Percentiles rank a stretch among this genome's conserved stretches.
Conservation (phyloP, 805 yeast genomes). For the Priceomyces fermenticarens region DNA sequence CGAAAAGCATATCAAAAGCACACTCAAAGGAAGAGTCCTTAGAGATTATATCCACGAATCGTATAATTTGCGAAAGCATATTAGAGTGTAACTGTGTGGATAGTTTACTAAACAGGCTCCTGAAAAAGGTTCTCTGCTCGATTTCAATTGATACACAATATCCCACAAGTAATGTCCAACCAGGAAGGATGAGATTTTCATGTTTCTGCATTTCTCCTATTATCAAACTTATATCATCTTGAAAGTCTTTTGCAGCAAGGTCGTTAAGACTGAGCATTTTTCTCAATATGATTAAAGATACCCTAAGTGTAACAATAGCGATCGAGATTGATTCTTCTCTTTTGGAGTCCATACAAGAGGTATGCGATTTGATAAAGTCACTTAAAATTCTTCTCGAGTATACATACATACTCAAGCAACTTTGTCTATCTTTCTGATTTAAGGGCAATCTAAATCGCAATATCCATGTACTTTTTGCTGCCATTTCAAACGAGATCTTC, state of each 20-base stretch:
- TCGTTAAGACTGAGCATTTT: slow-evolving; percentile 3
- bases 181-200: slow-evolving; percentile 5
- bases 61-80: slow-evolving; percentile 5
- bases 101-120: slow-evolving; percentile 1
- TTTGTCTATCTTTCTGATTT: background rate
- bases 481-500: slow-evolving; percentile 6
- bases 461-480: slow-evolving; percentile 6
- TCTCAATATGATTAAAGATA: slow-evolving; percentile 4
- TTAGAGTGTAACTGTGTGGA: slow-evolving; percentile 3
- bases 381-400: background rate
- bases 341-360: background rate
- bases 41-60: slow-evolving; percentile 1
- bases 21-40: background rate
- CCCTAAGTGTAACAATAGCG: slow-evolving; percentile 1
- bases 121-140: slow-evolving; percentile 1
- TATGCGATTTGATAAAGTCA: background rate
- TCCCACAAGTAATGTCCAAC: slow-evolving; percentile 4
- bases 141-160: slow-evolving; percentile 1
- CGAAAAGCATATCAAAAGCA: slow-evolving; percentile 4
- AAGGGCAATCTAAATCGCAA: slow-evolving; percentile 5
- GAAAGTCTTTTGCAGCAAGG: slow-evolving; percentile 4
- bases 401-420: background rate
- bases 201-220: slow-evolving; percentile 5
- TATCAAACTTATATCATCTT: slow-evolving; percentile 1
- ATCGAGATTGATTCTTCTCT: slow-evolving; percentile 2